Conservation (phyloP, 225 moss, liverwort and hornwort genomes). For the Asterella californica region DNA sequence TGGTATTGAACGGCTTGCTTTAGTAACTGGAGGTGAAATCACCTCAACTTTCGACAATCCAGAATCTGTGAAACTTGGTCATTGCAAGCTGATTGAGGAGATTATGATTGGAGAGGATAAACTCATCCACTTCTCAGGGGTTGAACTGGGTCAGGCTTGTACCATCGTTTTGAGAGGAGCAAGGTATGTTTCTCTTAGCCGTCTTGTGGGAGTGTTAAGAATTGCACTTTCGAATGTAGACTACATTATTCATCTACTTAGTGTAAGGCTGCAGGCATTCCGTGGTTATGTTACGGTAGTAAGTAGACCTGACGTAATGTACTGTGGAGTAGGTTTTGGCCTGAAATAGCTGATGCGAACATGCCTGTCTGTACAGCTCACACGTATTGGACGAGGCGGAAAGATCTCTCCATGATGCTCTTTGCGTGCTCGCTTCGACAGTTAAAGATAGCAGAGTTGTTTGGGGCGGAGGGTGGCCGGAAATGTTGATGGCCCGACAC, state of each 20-base stretch:
- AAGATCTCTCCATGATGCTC: conserved; percentile 91
- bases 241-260: too few species aligned
- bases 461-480: conserved; percentile 99
- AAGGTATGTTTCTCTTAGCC: conserved; percentile 49
- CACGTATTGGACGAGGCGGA: conserved; percentile 95
- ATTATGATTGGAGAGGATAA: conserved; percentile 98
- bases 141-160: conserved; percentile 89
- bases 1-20: conserved; percentile 87
- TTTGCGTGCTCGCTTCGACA: conserved; percentile 84
- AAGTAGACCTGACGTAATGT: not conserved
- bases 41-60: conserved; percentile 86
- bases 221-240: too few species aligned
- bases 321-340: not conserved
- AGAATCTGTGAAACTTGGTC: conserved; percentile 85
- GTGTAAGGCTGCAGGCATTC: too few species aligned
- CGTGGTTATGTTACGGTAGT: too few species aligned
- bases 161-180: conserved; percentile 97
- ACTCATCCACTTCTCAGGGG: conserved; percentile 94
- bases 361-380: conserved; percentile 42
- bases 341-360: not conserved
- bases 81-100: conserved; percentile 95
- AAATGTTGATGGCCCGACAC: conserved; percentile 85
- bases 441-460: conserved; percentile 91
- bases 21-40: conserved; percentile 96
- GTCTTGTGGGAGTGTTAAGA: not conserved